Evolutionary conservation across 2,329 filamentous ascomycete genomes (phyloP).

Genomic region (Monosporascus sp.): DNA sequence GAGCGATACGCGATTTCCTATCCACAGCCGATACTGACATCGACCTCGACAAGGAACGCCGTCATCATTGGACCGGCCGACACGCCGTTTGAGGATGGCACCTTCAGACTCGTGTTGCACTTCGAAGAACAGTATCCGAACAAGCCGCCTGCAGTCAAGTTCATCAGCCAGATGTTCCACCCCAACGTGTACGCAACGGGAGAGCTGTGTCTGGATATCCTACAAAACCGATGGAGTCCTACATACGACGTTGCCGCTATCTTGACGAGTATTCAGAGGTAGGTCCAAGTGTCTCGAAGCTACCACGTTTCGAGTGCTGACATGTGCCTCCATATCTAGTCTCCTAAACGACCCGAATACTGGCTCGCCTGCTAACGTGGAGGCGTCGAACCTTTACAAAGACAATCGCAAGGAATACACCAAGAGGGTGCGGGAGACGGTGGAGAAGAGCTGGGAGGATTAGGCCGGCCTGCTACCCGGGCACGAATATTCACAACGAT

Average conservation of each 20-base stretch:
- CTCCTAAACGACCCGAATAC: slow-evolving; percentile 97
- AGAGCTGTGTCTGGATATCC: slow-evolving; percentile 91
- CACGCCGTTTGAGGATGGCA: slow-evolving; percentile 97
- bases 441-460: slow-evolving; percentile 99
- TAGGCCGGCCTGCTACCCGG: slow-evolving; percentile 31
- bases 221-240: slow-evolving; percentile 97
- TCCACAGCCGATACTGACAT: slow-evolving; percentile 20
- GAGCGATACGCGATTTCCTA: slow-evolving; percentile 4
- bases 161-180: slow-evolving; percentile 99
- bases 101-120: slow-evolving; percentile 96
- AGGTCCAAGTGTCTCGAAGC: slow-evolving; percentile 2
- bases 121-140: slow-evolving; percentile 99
- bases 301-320: slow-evolving; percentile 4
- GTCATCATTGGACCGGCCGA: slow-evolving; percentile 97
- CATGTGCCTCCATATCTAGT: slow-evolving; percentile 42
- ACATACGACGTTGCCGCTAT: slow-evolving; percentile 98
- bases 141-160: slow-evolving; percentile 95
- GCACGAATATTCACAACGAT: background rate
- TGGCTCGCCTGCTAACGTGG: slow-evolving; percentile 95
- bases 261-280: slow-evolving; percentile 97
- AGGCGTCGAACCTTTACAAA: slow-evolving; percentile 97
- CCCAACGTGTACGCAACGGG: slow-evolving; percentile 97
- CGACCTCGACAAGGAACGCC: slow-evolving; percentile 66
- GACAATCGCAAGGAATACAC: slow-evolving; percentile 96
- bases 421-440: slow-evolving; percentile 90